A percentile compares a stretch with the other conserved stretches of the same genome.
These are phyloP conservation scores for Meredithiella fracta DNA, from an alignment of 2,329 filamentous ascomycete genomes.

Conservation along the genomic window DNA sequence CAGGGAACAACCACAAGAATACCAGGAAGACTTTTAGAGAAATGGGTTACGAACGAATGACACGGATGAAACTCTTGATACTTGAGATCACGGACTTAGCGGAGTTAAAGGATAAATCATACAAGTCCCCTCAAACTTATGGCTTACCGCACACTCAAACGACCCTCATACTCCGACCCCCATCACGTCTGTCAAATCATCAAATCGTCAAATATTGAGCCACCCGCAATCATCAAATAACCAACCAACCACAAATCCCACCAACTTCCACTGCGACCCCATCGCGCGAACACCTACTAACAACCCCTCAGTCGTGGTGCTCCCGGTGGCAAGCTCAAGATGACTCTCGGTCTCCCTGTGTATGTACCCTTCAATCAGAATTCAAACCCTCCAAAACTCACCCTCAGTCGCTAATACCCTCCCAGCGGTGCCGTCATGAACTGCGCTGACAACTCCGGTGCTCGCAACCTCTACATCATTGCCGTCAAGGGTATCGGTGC, in stretches of 20 bases:
- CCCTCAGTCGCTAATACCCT: constrained; percentile 8
- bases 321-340: constrained; percentile 99
- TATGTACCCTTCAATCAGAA: constrained; percentile 38
- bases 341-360: constrained; percentile 99
- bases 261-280: constrained; percentile 7
- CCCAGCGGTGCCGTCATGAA: constrained; percentile 96
- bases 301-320: constrained; percentile 52
- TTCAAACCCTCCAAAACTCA: constrained; percentile 1
- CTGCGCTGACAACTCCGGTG: constrained; percentile 98
- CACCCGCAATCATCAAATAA: no score
- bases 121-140: no score
- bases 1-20: no score
- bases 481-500: constrained; percentile 97
- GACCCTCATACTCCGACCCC: no score
- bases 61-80: no score
- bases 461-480: constrained; percentile 99
- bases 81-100: no score
- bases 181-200: no score
- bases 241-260: not conserved
- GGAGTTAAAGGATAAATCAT: no score
- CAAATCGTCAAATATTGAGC: no score
- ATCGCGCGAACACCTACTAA: constrained; percentile 24
- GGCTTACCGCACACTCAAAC: no score
- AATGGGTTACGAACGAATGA: no score
- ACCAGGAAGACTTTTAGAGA: no score